Conservation (phyloP, 2,329 filamentous ascomycete species). For the Tolypocladium inflatum region DNA sequence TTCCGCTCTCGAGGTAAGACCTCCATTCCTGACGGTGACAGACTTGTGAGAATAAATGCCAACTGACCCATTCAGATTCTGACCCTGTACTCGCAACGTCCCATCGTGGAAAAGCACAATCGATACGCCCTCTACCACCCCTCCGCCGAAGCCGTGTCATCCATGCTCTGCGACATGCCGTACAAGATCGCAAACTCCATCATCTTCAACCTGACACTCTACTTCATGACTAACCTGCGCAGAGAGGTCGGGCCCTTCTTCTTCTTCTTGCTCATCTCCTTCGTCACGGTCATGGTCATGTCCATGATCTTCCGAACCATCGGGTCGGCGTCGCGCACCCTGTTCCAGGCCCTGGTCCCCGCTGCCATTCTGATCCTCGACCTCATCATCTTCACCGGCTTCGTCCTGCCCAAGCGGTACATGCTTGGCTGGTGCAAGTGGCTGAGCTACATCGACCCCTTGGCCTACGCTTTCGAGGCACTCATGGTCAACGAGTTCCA, state of each 20-base stretch:
- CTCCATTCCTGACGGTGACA: not conserved
- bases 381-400: conserved; percentile 62
- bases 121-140: conserved; percentile 86
- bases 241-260: conserved; percentile 71
- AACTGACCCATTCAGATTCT: conserved; percentile 45
- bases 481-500: conserved; percentile 80
- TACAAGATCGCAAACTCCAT: conserved; percentile 66
- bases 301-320: conserved; percentile 81
- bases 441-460: conserved; percentile 73
- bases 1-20: conserved; percentile 59
- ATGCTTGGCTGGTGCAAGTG: conserved; percentile 77
- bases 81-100: conserved; percentile 78
- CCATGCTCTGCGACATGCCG: conserved; percentile 78
- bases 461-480: conserved; percentile 72
- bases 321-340: conserved; percentile 63
- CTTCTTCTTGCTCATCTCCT: conserved; percentile 72
- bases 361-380: conserved; percentile 53
- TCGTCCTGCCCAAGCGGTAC: conserved; percentile 54
- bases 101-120: conserved; percentile 84
- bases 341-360: conserved; percentile 54
- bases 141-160: conserved; percentile 76
- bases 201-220: conserved; percentile 69
- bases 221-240: conserved; percentile 80
- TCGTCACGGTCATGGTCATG: conserved; percentile 66
- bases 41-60: not conserved